phyloP scores from a whole-genome alignment of 192 early-diverging fungal genomes.

The Lunasporangiospora selenospora region DNA sequence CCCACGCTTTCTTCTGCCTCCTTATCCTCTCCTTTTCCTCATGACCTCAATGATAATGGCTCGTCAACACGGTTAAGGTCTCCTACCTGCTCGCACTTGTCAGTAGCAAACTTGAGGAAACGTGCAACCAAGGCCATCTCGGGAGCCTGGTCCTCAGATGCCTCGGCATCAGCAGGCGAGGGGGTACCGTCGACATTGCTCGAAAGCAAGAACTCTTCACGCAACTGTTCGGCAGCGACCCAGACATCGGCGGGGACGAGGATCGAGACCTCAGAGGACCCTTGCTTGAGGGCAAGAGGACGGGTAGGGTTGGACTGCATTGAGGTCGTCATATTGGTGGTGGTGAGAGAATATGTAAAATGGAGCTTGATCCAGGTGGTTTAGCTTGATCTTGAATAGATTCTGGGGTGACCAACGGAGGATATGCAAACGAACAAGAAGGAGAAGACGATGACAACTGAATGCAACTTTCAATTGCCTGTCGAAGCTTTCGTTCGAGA shows the following conservation, averaged over 20 bases:
- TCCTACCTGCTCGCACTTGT: constrained; percentile 49
- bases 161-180: constrained; percentile 37
- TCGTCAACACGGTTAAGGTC: neutral
- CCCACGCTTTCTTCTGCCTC: no score
- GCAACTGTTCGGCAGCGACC: constrained; percentile 87
- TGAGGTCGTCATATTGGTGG: constrained; percentile 15
- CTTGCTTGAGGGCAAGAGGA: constrained; percentile 81
- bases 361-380: constrained; percentile 6
- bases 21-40: no score
- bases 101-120: constrained; percentile 72
- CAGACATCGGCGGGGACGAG: constrained; percentile 85
- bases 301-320: constrained; percentile 53
- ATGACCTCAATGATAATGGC: no score
- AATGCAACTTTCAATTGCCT: constrained; percentile 42
- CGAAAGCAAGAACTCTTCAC: constrained; percentile 70
- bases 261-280: constrained; percentile 80
- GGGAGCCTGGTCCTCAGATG: constrained; percentile 64
- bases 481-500: constrained; percentile 10
- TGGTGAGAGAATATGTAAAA: constrained; percentile 7
- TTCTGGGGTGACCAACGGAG: neutral
- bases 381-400: neutral
- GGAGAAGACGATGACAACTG: constrained; percentile 1
- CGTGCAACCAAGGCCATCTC: constrained; percentile 75
- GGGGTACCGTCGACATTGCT: constrained; percentile 33
- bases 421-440: neutral